Evolutionary conservation across 768 basidiomycete species (phyloP).

Genomic region (Boletellus ananas): DNA sequence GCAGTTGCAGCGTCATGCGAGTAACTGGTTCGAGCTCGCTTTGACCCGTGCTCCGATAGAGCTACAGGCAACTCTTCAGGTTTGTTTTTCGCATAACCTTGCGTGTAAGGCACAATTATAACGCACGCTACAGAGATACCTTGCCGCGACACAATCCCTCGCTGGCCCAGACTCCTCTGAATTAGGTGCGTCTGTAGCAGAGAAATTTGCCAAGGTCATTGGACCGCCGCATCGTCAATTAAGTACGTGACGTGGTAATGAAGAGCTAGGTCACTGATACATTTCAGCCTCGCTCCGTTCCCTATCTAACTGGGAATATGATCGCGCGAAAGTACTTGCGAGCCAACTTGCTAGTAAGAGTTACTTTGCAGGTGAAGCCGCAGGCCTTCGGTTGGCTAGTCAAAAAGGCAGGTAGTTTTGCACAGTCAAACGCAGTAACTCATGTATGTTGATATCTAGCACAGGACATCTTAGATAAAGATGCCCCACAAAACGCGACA

Average conservation of each 20-base stretch:
- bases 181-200: slow-evolving; percentile 86
- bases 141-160: slow-evolving; percentile 67
- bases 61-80: slow-evolving; percentile 89
- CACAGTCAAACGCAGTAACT: not conserved
- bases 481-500: slow-evolving; percentile 58
- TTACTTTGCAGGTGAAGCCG: slow-evolving; percentile 86
- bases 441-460: slow-evolving; percentile 34
- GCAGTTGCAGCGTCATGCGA: slow-evolving; percentile 69
- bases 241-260: slow-evolving; percentile 43
- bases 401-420: slow-evolving; percentile 47
- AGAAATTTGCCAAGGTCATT: slow-evolving; percentile 79
- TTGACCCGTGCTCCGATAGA: slow-evolving; percentile 88
- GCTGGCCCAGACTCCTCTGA: slow-evolving; percentile 76
- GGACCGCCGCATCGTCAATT: slow-evolving; percentile 73
- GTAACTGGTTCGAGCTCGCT: slow-evolving; percentile 82
- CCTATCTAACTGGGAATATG: slow-evolving; percentile 64
- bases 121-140: slow-evolving; percentile 67
- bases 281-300: slow-evolving; percentile 49
- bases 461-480: slow-evolving; percentile 55
- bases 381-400: slow-evolving; percentile 70
- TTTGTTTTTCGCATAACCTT: slow-evolving; percentile 28
- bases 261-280: not conserved
- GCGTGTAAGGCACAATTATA: not conserved
- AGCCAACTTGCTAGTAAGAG: slow-evolving; percentile 88
- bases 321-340: slow-evolving; percentile 75